Evolutionary conservation across 805 yeast species (phyloP), one percentile per base, ranked within the genome.

Genomic region (Komagataella populi): DNA sequence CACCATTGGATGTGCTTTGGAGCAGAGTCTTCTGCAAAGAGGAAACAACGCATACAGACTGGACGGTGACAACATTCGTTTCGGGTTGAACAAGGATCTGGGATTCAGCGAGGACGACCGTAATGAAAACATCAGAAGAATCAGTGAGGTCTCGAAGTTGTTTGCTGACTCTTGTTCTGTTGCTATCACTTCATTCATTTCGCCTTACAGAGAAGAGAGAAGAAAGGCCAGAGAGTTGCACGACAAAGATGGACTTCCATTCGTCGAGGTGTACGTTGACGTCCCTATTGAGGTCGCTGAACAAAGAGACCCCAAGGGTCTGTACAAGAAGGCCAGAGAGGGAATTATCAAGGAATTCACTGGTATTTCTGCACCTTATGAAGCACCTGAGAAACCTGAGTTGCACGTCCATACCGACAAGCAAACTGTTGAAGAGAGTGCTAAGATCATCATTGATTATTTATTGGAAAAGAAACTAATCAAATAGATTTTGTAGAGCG

Each of bases 271-370:
- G 6, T 89, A 71, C 58, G 91, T 90, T 44, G 96, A 90, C 66
- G 97, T 89, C 47, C 97, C 98, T 43, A 74, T 91, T 50, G 89
- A 84, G 61, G 88, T 91, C 55, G 98, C 97, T 49, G 98, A 91
- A 73, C 78, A 87, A 68, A 87, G 98, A 71, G 98, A 91, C 68
- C 98, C 98, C 56, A 91, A 91, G 73, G 98, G 98, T 10, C 73
- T 91, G 58, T 91, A 91, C 74, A 89, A 89, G 70, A 91, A 91
- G 76, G 98, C 98, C 16, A 81, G 97, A 67, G 93, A 89, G 62
- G 98, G 98, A 43, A 71, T 84, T 55, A 90, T 90, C 66, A 87
- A 87, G 69, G 96, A 90, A 63, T 90, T 90, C 71, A 90, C 98
- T 14, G 98, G 98, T 52, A 84, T 90, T 53, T 82, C 89, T 56